Percentiles rank a stretch among this genome's conserved stretches.
Conservation (phyloP, 352 stramenopile genomes). For the Vaucheria bursata region DNA sequence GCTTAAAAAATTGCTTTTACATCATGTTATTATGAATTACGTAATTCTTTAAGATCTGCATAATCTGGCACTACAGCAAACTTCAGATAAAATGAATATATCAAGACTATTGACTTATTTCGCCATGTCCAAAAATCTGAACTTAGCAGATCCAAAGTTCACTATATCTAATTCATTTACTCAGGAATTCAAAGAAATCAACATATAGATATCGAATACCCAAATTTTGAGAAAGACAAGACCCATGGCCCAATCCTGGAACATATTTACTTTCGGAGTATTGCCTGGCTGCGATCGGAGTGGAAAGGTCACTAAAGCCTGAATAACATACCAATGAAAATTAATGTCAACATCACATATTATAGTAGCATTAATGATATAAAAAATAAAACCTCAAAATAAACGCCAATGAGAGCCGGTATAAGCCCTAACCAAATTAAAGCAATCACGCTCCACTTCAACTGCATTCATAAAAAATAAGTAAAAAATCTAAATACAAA, state of each 20-base stretch:
- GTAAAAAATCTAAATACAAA: too few species aligned
- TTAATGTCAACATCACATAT: neutral
- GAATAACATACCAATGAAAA: neutral
- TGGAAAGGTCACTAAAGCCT: constrained; percentile 1
- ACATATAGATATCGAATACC: neutral
- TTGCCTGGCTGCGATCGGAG: neutral
- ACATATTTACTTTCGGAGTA: constrained; percentile 4
- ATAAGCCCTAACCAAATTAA: neutral
- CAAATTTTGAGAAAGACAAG: constrained; percentile 10
- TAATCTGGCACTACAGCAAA: too few species aligned
- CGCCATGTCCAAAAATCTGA: too few species aligned
- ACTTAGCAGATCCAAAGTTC: too few species aligned
- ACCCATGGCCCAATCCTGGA: constrained; percentile 4
- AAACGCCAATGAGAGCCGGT: neutral
- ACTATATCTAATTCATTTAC: too few species aligned
- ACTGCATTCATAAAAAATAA: neutral
- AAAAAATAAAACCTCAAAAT: constrained; percentile 8
- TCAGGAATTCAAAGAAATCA: too few species aligned
- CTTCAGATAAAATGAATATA: too few species aligned
- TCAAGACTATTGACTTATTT: too few species aligned
- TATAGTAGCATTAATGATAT: neutral
- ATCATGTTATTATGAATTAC: too few species aligned
- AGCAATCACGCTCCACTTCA: neutral
- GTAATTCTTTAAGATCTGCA: too few species aligned
- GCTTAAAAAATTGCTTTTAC: too few species aligned